Conservation (phyloP, 2,329 filamentous ascomycete genomes). For the Talaromyces marneffei region DNA sequence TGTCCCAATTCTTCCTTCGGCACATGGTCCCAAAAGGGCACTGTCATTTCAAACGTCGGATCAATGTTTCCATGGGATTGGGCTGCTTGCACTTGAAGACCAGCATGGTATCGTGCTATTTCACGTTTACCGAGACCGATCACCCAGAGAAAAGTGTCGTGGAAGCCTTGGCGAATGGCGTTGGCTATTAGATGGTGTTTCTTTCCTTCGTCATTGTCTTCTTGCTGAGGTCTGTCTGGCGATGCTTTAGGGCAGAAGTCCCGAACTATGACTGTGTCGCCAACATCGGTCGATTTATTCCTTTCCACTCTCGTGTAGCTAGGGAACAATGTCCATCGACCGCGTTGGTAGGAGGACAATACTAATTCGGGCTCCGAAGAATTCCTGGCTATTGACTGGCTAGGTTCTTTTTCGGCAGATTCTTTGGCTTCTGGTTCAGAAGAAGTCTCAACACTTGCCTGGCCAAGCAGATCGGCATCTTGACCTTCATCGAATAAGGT, state of each 20-base stretch:
- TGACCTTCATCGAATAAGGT: not conserved
- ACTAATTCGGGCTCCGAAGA: not conserved
- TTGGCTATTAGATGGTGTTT: slow-evolving; percentile 5
- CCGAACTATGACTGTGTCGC: slow-evolving; percentile 18
- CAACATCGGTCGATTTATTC: slow-evolving; percentile 14
- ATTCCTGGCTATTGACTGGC: not conserved
- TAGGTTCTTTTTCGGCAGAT: not conserved
- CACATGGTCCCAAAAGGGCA: slow-evolving; percentile 13
- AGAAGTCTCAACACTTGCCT: not conserved
- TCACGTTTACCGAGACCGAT: slow-evolving; percentile 12
- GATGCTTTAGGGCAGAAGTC: slow-evolving; percentile 18
- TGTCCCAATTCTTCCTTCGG: slow-evolving; percentile 17
- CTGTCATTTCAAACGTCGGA: slow-evolving; percentile 17
- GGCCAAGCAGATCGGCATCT: not conserved
- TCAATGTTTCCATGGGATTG: slow-evolving; percentile 12
- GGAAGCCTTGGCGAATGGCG: slow-evolving; percentile 13
- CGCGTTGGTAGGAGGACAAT: not conserved
- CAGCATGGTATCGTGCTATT: slow-evolving; percentile 16
- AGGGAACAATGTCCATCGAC: slow-evolving; percentile 21
- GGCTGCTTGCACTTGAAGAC: slow-evolving; percentile 16
- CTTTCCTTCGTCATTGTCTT: not conserved
- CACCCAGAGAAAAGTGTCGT: slow-evolving; percentile 8
- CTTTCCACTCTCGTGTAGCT: slow-evolving; percentile 17
- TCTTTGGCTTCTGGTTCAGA: not conserved
- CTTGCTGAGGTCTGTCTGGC: slow-evolving; percentile 8